A percentile compares a stretch with the other conserved stretches of the same genome.
Conservation (phyloP, 73 alveolate genomes). For the Loxodes magnus region DNA sequence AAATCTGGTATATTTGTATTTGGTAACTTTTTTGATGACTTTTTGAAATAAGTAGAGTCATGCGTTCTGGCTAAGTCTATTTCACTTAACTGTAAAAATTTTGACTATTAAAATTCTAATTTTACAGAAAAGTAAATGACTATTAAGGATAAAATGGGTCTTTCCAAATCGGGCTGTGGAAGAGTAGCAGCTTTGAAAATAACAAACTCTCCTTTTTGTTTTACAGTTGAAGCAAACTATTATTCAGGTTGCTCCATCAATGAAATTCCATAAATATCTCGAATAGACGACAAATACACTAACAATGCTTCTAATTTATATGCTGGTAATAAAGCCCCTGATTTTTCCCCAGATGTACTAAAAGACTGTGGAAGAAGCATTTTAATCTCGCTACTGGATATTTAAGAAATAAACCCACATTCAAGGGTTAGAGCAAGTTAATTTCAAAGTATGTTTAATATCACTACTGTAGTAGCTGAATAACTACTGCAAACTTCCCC, state of each 20-base stretch:
- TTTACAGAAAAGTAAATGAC: constrained; percentile 23
- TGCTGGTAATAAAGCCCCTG: constrained; percentile 32
- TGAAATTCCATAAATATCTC: constrained; percentile 1
- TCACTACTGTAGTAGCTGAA: no score
- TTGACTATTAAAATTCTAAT: constrained; percentile 76
- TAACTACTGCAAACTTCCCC: no score
- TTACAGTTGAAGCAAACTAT: constrained; percentile 82
- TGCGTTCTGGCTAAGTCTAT: constrained; percentile 72
- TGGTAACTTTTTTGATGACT: constrained; percentile 12
- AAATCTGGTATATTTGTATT: constrained; percentile 27
- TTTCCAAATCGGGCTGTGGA: constrained; percentile 87
- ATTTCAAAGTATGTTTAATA: constrained; percentile 31
- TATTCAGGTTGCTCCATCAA: constrained; percentile 20
- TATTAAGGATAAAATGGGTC: constrained; percentile 27
- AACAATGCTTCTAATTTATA: no score
- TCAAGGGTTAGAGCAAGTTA: constrained; percentile 37
- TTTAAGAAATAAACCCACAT: constrained; percentile 32
- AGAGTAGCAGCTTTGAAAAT: constrained; percentile 78
- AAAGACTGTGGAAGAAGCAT: constrained; percentile 49
- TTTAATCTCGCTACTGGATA: constrained; percentile 29
- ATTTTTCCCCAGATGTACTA: constrained; percentile 24
- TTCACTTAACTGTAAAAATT: constrained; percentile 68
- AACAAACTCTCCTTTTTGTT: constrained; percentile 64
- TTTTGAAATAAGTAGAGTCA: constrained; percentile 72
- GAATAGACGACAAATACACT: no score